These are phyloP conservation scores for Phytophthora niederhauseri DNA, from an alignment of 352 stramenopile species.

Conservation along the genomic window DNA sequence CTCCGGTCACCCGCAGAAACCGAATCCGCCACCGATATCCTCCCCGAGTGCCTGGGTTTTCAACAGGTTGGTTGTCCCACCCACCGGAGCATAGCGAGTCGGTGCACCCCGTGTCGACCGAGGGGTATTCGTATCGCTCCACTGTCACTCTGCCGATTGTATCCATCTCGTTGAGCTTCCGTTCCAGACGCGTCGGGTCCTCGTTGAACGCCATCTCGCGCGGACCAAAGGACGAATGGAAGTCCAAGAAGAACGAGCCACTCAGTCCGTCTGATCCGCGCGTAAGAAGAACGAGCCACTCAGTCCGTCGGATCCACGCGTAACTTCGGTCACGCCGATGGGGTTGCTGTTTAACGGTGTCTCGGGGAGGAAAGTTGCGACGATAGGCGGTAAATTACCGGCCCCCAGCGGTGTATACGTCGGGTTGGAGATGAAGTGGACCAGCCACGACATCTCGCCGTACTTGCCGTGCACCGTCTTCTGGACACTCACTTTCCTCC, in stretches of 20 bases:
- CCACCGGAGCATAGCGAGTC: conserved; percentile 79
- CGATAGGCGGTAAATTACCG: conserved; percentile 86
- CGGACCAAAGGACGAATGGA: conserved; percentile 71
- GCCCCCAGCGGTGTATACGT: conserved; percentile 89
- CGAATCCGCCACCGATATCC: conserved; percentile 80
- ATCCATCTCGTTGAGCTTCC: conserved; percentile 96
- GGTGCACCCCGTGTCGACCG: conserved; percentile 53
- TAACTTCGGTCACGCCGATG: conserved; percentile 87
- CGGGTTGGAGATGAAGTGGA: conserved; percentile 95
- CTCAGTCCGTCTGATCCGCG: conserved; percentile 88
- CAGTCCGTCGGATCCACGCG: conserved; percentile 87
- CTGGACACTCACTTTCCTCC: conserved; percentile 85
- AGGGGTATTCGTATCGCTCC: conserved; percentile 88
- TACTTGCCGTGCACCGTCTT: conserved; percentile 95
- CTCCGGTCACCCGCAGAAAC: conserved; percentile 73
- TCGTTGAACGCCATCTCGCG: conserved; percentile 91
- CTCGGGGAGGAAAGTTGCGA: conserved; percentile 42
- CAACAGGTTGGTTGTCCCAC: conserved; percentile 88
- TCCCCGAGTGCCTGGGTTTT: conserved; percentile 72
- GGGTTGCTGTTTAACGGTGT: conserved; percentile 14
- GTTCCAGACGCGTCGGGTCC: conserved; percentile 73
- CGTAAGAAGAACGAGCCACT: conserved; percentile 88
- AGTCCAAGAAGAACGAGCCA: conserved; percentile 93
- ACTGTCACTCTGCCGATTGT: conserved; percentile 93
- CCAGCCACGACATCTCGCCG: conserved; percentile 92